These are phyloP conservation scores for Quercus phellos DNA, from an alignment of 331 rosid genomes.

Conservation along the genomic window DNA sequence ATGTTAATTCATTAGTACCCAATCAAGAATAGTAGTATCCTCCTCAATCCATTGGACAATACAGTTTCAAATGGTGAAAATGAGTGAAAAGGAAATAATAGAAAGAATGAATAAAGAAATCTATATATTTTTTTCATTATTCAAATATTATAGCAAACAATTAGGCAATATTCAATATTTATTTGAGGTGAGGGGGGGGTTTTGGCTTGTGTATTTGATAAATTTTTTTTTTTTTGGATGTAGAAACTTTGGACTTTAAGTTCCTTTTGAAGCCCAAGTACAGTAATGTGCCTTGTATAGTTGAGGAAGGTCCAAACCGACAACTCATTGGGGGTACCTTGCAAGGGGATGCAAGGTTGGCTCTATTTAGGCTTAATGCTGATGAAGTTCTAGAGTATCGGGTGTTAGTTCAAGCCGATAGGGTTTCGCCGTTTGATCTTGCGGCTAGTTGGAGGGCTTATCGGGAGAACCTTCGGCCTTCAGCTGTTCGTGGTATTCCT, in stretches of 20 bases:
- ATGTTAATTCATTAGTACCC: background rate
- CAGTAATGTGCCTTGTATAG: constrained; percentile 55
- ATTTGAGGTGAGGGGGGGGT: too few species aligned
- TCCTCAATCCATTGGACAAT: background rate
- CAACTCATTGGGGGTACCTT: constrained; percentile 74
- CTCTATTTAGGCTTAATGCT: constrained; percentile 59
- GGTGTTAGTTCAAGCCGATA: constrained; percentile 77
- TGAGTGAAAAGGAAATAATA: background rate
- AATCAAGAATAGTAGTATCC: background rate
- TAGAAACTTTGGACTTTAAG: constrained; percentile 95
- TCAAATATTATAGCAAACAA: background rate
- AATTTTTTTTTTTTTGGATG: constrained; percentile 15
- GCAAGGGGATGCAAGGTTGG: constrained; percentile 83
- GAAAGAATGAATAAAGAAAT: background rate
- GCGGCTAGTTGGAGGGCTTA: constrained; percentile 99
- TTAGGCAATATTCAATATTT: background rate
- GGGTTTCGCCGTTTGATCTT: constrained; percentile 97
- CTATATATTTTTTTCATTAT: background rate
- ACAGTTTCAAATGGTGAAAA: background rate
- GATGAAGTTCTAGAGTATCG: constrained; percentile 74
- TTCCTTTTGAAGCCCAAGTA: constrained; percentile 81
- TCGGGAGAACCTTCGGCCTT: constrained; percentile 85
- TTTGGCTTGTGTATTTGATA: too few species aligned
- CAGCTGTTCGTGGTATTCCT: constrained; percentile 90
- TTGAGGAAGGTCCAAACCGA: constrained; percentile 91